A percentile compares a stretch with the other conserved stretches of the same genome.
phyloP scores from a whole-genome alignment of 805 yeast species.

The Schwanniomyces yamadae region DNA sequence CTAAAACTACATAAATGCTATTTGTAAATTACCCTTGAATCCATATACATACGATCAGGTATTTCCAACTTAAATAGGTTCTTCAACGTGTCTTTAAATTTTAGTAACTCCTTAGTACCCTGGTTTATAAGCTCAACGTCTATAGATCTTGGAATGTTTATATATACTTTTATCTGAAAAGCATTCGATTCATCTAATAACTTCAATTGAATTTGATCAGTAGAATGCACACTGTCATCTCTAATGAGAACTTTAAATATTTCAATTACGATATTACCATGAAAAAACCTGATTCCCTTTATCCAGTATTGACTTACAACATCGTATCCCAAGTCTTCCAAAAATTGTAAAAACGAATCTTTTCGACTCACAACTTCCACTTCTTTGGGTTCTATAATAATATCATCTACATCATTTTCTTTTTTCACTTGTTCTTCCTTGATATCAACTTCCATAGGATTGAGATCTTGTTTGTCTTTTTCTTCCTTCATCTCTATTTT shows the following conservation, averaged over 20 bases:
- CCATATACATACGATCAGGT: constrained; percentile 82
- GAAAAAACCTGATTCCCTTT: constrained; percentile 60
- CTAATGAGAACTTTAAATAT: constrained; percentile 47
- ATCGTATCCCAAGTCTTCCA: constrained; percentile 71
- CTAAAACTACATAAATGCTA: constrained; percentile 4
- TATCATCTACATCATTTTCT: constrained; percentile 3
- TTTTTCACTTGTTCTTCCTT: constrained; percentile 1
- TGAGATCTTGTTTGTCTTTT: background rate
- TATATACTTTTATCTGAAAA: constrained; percentile 61
- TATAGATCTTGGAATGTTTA: constrained; percentile 69
- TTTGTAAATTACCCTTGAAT: constrained; percentile 53
- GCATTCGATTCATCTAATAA: constrained; percentile 53
- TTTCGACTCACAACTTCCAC: constrained; percentile 11
- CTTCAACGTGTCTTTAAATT: constrained; percentile 61
- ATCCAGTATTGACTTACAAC: constrained; percentile 60
- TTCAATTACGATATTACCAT: constrained; percentile 61
- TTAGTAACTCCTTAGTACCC: constrained; percentile 61
- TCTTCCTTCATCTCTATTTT: constrained; percentile 6
- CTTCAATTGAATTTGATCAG: constrained; percentile 30
- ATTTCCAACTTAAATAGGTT: constrained; percentile 68
- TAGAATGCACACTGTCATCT: constrained; percentile 24
- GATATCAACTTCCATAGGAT: constrained; percentile 7
- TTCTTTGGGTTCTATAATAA: background rate
- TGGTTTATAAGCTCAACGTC: constrained; percentile 70
- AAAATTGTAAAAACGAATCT: constrained; percentile 40